A percentile compares a stretch with the other conserved stretches of the same genome.
These are phyloP conservation scores for Epichloe sp. DNA, from an alignment of 2,329 filamentous ascomycete genomes.

Conservation along the genomic window DNA sequence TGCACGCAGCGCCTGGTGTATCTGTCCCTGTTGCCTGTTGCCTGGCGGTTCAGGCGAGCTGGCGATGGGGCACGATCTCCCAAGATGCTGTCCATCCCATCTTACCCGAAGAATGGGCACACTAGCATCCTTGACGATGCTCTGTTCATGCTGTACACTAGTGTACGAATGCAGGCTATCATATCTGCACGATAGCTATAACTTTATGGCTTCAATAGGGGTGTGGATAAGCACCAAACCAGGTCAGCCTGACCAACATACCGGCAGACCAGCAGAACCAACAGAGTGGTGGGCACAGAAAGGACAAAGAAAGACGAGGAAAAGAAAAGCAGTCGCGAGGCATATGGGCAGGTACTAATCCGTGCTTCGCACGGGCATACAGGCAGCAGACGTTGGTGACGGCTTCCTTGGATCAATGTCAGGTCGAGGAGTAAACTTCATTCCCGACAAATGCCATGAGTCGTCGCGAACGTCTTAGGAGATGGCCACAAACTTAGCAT, in stretches of 20 bases:
- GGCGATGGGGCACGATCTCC: background rate
- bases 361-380: no score
- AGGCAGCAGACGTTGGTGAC: background rate
- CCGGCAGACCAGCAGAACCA: background rate
- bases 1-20: background rate
- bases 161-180: background rate
- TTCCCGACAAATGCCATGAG: background rate
- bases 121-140: background rate
- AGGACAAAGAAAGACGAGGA: background rate
- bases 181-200: background rate
- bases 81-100: background rate
- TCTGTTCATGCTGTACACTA: background rate
- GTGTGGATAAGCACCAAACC: background rate
- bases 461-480: background rate
- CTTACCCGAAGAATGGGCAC: background rate
- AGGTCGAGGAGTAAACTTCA: background rate
- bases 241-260: background rate
- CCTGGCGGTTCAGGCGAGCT: background rate
- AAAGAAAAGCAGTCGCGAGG: background rate
- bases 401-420: background rate
- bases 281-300: background rate
- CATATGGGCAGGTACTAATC: no score
- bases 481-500: background rate
- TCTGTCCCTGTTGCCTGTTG: background rate
- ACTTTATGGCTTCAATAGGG: background rate